Evolutionary conservation across 805 yeast genomes (phyloP).

Genomic region (Kodamaea kaohsiungensis): DNA sequence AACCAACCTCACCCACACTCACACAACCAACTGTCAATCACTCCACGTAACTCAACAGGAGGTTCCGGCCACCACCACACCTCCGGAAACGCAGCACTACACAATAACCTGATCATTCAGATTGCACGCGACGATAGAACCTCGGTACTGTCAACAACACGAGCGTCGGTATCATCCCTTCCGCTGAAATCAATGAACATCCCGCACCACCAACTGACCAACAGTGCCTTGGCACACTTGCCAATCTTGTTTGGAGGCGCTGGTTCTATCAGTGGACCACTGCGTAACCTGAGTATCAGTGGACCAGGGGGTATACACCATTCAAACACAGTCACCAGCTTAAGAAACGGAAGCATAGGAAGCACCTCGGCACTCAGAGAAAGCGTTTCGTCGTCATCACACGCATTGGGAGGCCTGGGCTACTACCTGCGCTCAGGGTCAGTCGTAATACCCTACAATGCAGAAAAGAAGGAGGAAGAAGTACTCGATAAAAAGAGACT

Average conservation of each 20-base stretch:
- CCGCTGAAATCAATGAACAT: conserved; percentile 49
- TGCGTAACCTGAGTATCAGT: conserved; percentile 37
- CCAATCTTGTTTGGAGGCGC: conserved; percentile 45
- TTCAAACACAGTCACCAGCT: conserved; percentile 36
- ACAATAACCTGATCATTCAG: conserved; percentile 43
- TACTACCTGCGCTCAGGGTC: conserved; percentile 40
- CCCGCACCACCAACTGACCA: conserved; percentile 45
- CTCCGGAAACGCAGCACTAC: conserved; percentile 18
- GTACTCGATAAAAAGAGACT: conserved; percentile 20
- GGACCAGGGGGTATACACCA: conserved; percentile 38
- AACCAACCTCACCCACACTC: conserved; percentile 38
- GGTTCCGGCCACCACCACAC: conserved; percentile 3
- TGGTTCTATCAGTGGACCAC: conserved; percentile 42
- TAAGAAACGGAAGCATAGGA: conserved; percentile 42
- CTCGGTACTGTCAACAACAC: conserved; percentile 28
- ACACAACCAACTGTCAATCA: conserved; percentile 25
- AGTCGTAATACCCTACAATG: conserved; percentile 36
- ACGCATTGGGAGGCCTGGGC: conserved; percentile 20
- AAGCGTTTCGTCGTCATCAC: conserved; percentile 12
- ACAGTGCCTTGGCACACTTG: conserved; percentile 41
- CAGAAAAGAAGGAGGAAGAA: conserved; percentile 30
- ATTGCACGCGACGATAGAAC: conserved; percentile 41
- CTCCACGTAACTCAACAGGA: conserved; percentile 32
- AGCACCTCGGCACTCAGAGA: conserved; percentile 14
- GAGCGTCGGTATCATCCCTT: conserved; percentile 40